These are phyloP conservation scores for Dioscorea dumetorum DNA, from an alignment of 106 monocot species.

Conservation along the genomic window DNA sequence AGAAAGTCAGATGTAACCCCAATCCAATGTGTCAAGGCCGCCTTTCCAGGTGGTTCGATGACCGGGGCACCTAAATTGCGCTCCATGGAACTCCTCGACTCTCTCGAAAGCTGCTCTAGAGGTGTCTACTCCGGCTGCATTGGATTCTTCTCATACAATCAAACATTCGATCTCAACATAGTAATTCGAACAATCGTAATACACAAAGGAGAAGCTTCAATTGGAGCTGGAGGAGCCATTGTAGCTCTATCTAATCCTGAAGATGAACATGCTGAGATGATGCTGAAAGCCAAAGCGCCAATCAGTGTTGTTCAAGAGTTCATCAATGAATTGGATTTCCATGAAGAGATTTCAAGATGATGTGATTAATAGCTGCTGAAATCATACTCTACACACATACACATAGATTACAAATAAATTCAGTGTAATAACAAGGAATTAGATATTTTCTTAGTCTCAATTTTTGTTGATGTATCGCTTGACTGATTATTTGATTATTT, in stretches of 20 bases:
- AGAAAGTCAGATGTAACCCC: slow-evolving; percentile 42
- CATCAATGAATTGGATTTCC: not conserved
- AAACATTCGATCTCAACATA: slow-evolving; percentile 85
- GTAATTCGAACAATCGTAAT: slow-evolving; percentile 82
- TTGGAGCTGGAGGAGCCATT: slow-evolving; percentile 89
- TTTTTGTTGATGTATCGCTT: not conserved
- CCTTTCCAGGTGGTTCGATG: slow-evolving; percentile 96
- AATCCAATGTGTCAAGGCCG: slow-evolving; percentile 70
- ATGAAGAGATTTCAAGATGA: not conserved
- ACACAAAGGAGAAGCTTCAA: slow-evolving; percentile 63
- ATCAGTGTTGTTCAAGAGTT: slow-evolving; percentile 40
- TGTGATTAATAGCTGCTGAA: not conserved
- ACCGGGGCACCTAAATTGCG: slow-evolving; percentile 94
- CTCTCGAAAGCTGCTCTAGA: slow-evolving; percentile 64
- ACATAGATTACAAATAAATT: not conserved
- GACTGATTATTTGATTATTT: not conserved
- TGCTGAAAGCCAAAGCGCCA: slow-evolving; percentile 83
- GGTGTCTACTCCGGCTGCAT: slow-evolving; percentile 94
- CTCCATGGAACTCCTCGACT: slow-evolving; percentile 92
- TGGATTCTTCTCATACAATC: slow-evolving; percentile 88
- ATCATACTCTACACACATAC: not conserved
- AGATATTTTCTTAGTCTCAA: not conserved
- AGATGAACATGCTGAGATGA: slow-evolving; percentile 85
- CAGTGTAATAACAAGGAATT: not conserved
- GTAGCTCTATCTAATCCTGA: slow-evolving; percentile 76